These are phyloP conservation scores for Fusarium sp. DNA, from an alignment of 2,329 filamentous ascomycete genomes.

Conservation along the genomic window DNA sequence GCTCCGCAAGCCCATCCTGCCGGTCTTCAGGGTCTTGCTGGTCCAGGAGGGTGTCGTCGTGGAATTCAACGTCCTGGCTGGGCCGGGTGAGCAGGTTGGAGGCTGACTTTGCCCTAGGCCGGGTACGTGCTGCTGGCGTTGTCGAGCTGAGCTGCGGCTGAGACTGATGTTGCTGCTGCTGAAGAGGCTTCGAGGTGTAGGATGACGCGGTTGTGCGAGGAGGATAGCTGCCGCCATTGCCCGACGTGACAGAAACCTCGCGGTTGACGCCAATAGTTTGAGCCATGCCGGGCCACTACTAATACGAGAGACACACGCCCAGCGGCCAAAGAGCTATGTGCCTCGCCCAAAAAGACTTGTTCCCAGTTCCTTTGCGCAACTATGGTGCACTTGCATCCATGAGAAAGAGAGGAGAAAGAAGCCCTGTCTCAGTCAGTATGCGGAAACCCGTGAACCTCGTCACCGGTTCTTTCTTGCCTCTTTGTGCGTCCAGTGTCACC, in stretches of 20 bases:
- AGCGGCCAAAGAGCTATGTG: not conserved
- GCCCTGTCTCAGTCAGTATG: constrained; percentile 28
- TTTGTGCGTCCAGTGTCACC: constrained; percentile 11
- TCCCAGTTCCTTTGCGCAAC: constrained; percentile 28
- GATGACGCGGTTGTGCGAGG: constrained; percentile 28
- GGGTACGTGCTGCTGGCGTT: constrained; percentile 23
- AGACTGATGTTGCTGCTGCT: constrained; percentile 21
- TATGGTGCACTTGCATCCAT: constrained; percentile 40
- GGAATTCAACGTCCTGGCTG: constrained; percentile 31
- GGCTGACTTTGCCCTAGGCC: constrained; percentile 40
- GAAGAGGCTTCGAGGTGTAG: constrained; percentile 1
- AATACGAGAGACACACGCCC: constrained; percentile 16
- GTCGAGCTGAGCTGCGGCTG: not conserved
- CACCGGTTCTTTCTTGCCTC: constrained; percentile 25
- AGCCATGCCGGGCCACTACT: constrained; percentile 41
- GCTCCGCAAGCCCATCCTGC: constrained; percentile 48
- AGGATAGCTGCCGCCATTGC: constrained; percentile 35
- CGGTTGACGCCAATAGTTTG: constrained; percentile 33
- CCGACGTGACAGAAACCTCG: constrained; percentile 38
- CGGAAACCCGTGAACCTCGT: not conserved
- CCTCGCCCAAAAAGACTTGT: constrained; percentile 17
- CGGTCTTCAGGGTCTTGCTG: constrained; percentile 25
- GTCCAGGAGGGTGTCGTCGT: constrained; percentile 35
- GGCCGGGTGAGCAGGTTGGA: constrained; percentile 36
- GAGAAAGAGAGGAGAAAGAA: constrained; percentile 29